phyloP scores from a whole-genome alignment of 352 stramenopile species.

The Phytophthora nicotianae region DNA sequence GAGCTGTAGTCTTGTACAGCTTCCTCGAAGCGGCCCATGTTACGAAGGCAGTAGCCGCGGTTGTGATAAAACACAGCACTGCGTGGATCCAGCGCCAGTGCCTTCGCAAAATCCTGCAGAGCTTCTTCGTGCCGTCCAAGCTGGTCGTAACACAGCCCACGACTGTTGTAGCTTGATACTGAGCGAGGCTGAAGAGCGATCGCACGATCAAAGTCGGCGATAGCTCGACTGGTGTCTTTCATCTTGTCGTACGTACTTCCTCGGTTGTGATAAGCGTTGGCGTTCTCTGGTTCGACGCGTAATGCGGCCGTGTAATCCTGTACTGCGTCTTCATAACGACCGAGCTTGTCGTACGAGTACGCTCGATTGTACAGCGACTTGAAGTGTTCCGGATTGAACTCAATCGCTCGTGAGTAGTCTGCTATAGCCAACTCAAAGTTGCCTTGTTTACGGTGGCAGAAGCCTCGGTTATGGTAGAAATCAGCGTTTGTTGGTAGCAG shows the following conservation, averaged over 20 bases:
- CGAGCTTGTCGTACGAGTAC: constrained; percentile 88
- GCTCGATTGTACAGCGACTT: constrained; percentile 91
- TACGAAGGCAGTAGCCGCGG: constrained; percentile 84
- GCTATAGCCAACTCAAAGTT: constrained; percentile 79
- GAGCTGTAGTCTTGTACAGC: constrained; percentile 73
- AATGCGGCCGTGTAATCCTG: constrained; percentile 81
- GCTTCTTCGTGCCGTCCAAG: constrained; percentile 64
- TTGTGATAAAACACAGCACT: constrained; percentile 89
- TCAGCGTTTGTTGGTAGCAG: constrained; percentile 76
- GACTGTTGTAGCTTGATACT: constrained; percentile 83
- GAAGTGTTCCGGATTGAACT: constrained; percentile 78
- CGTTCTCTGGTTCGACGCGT: constrained; percentile 66
- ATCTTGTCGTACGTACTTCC: constrained; percentile 85
- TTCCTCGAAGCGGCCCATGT: constrained; percentile 74
- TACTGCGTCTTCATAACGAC: constrained; percentile 64
- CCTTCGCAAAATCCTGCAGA: constrained; percentile 74
- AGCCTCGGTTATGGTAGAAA: constrained; percentile 86
- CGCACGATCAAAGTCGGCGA: constrained; percentile 71
- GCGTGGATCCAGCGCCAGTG: constrained; percentile 64
- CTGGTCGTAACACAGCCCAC: constrained; percentile 79
- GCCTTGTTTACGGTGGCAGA: constrained; percentile 83
- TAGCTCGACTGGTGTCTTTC: constrained; percentile 56
- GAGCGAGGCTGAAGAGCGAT: constrained; percentile 64
- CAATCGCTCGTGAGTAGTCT: constrained; percentile 79
- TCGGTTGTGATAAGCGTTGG: constrained; percentile 86